Base-by-base conservation (phyloP, 768 basidiomycete species). In the Mrakia frigida region DNA sequence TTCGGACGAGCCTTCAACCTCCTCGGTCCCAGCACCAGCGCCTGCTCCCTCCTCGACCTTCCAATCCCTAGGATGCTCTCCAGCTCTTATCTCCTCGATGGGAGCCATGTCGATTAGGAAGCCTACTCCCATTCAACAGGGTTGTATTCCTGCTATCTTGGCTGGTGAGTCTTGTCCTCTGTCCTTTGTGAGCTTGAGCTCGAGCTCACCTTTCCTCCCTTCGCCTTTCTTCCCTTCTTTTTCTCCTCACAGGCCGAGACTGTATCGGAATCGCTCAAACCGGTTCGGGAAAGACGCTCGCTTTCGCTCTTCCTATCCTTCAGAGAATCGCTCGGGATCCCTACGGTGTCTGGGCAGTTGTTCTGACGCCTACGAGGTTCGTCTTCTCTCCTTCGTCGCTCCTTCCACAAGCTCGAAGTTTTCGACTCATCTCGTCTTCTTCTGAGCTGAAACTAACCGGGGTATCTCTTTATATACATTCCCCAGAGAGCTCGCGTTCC, bases 211-310 rank as follows among this genome's bases (percentile, higher is more conserved):
- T 50, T 41, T 41, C 60, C 18, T 53, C 63, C 43, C 41, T 31
- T 11, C n/a, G n/a, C 68, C 59, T 77, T 43, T 61, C 61, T 53
- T 37, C n/a, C n/a, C n/a, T n/a, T n/a, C n/a, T n/a, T 56, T 56
- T 18, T 3, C 35, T 37, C 14, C 16, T 9, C 46, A 37, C 83
- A 93, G 96, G 96, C 53, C 88, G 90, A 81, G 96, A 99, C 83
- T 98, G 95, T 83, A 93, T 99, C 76, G 97, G 97, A 14, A 94
- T 96, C 79, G 94, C 97, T 0, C 95, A 98, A 85, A 99, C 97
- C 0, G 97, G 97, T 72, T 94, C 93, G 2, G 96, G 96, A 80
- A 99, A 99, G 85, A 99, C 97, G 0, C 89, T 99, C 76, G 95
- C 97, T 0, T 99, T 99, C 80, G 97, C 96, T 0, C 84, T 98